These are phyloP conservation scores for Tricladium varicosporioides DNA, from an alignment of 2,329 filamentous ascomycete genomes.

Conservation along the genomic window DNA sequence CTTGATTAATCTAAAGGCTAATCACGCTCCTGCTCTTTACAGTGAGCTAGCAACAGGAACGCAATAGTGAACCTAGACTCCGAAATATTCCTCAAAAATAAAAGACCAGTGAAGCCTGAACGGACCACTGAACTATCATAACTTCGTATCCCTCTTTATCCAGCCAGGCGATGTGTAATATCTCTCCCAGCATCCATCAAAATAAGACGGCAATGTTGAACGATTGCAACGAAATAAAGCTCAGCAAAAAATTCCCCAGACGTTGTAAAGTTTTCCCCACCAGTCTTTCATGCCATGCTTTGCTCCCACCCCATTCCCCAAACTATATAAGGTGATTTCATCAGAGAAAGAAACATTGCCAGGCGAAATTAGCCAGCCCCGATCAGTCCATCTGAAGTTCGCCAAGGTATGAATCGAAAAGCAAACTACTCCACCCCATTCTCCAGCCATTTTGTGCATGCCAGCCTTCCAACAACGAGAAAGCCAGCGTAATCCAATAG, in stretches of 20 bases:
- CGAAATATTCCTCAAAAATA: neutral
- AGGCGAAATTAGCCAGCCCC: neutral
- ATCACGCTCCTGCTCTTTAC: neutral
- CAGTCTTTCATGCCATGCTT: neutral
- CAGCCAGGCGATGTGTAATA: neutral
- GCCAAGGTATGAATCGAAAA: slow-evolving; percentile 11
- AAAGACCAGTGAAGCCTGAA: neutral
- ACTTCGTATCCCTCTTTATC: slow-evolving; percentile 1
- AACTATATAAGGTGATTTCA: slow-evolving; percentile 1
- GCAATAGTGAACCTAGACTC: neutral
- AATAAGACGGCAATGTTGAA: neutral
- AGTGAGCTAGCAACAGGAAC: neutral
- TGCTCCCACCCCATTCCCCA: neutral
- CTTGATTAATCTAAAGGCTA: neutral
- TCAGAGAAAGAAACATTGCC: neutral
- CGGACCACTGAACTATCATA: neutral
- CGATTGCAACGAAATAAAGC: neutral
- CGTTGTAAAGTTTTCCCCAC: neutral
- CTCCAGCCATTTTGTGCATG: slow-evolving; percentile 33
- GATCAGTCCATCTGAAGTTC: slow-evolving; percentile 6
- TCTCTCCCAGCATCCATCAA: neutral
- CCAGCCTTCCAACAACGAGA: slow-evolving; percentile 22
- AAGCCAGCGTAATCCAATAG: slow-evolving; percentile 24
- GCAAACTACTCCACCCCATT: slow-evolving; percentile 20
- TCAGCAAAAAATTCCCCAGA: neutral